These are phyloP conservation scores for Globisporangium splendens DNA, from an alignment of 352 stramenopile species.

Conservation along the genomic window DNA sequence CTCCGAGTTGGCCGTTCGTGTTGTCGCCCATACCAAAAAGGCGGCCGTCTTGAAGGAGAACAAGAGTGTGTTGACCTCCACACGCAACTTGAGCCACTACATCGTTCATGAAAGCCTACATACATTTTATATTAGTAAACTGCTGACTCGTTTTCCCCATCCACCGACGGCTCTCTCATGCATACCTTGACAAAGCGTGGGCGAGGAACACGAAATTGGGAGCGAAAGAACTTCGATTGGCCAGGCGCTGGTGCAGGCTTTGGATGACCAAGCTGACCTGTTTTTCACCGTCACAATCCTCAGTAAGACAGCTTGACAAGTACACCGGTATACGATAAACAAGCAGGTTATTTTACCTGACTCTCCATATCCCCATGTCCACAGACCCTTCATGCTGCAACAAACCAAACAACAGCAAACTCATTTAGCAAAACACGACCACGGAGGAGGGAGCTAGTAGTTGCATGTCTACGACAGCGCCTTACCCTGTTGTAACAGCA, in stretches of 20 bases:
- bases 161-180: background rate
- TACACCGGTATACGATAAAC: no score
- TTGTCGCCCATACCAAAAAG: slow-evolving; percentile 78
- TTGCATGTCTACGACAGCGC: background rate
- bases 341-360: slow-evolving; percentile 17
- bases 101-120: slow-evolving; percentile 52
- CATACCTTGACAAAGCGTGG: slow-evolving; percentile 65
- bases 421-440: background rate
- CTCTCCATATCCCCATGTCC: slow-evolving; percentile 77
- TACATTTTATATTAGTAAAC: no score
- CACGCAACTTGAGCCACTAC: slow-evolving; percentile 56
- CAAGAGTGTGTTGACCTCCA: slow-evolving; percentile 64
- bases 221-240: slow-evolving; percentile 80
- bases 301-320: background rate
- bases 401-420: slow-evolving; percentile 5
- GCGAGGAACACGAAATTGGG: slow-evolving; percentile 65
- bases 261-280: slow-evolving; percentile 64
- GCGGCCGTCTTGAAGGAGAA: slow-evolving; percentile 55
- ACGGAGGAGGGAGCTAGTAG: no score
- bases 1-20: slow-evolving; percentile 60
- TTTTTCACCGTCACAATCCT: background rate
- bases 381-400: slow-evolving; percentile 56
- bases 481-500: slow-evolving; percentile 49
- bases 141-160: no score
- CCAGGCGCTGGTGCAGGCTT: slow-evolving; percentile 43